Evolutionary conservation across 192 early-diverging fungal species (phyloP).

Genomic region (Fimicolochytrium jonesii): DNA sequence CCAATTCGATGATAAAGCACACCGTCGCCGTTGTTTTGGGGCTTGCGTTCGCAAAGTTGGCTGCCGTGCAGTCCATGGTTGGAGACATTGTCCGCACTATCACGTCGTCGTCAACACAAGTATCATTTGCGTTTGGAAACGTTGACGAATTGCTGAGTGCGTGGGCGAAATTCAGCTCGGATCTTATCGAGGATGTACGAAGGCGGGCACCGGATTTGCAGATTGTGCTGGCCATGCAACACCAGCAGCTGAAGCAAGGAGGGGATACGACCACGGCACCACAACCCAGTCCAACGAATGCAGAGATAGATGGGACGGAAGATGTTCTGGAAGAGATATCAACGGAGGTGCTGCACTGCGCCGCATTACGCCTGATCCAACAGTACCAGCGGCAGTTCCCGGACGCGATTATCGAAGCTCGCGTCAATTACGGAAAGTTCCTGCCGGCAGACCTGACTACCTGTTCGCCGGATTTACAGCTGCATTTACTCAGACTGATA

Average conservation of each 20-base stretch:
- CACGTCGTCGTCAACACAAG: not conserved
- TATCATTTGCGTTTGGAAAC: not conserved
- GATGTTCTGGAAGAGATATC: slow-evolving; percentile 38
- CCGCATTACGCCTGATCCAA: slow-evolving; percentile 54
- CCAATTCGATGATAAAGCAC: slow-evolving; percentile 60
- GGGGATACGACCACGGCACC: not conserved
- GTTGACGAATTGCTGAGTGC: slow-evolving; percentile 6
- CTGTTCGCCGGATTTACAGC: slow-evolving; percentile 46
- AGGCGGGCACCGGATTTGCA: slow-evolving; percentile 69
- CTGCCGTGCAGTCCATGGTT: not conserved
- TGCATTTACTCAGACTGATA: slow-evolving; percentile 62
- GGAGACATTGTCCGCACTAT: not conserved
- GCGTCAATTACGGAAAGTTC: slow-evolving; percentile 71
- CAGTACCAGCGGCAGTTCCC: slow-evolving; percentile 67
- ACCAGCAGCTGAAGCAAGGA: slow-evolving; percentile 6
- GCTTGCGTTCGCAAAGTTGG: slow-evolving; percentile 58
- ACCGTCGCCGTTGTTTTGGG: slow-evolving; percentile 53
- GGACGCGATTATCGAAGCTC: slow-evolving; percentile 58
- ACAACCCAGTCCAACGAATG: too few species aligned
- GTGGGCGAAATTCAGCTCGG: slow-evolving; percentile 14
- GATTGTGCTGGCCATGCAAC: slow-evolving; percentile 48
- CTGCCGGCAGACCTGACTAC: slow-evolving; percentile 59
- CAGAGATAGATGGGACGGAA: slow-evolving; percentile 13
- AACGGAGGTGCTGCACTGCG: slow-evolving; percentile 39
- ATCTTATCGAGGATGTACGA: slow-evolving; percentile 51